Percentiles rank a stretch among this genome's conserved stretches.
These are phyloP conservation scores for Phytophthora boehmeriae DNA, from an alignment of 352 stramenopile genomes.

Conservation along the genomic window DNA sequence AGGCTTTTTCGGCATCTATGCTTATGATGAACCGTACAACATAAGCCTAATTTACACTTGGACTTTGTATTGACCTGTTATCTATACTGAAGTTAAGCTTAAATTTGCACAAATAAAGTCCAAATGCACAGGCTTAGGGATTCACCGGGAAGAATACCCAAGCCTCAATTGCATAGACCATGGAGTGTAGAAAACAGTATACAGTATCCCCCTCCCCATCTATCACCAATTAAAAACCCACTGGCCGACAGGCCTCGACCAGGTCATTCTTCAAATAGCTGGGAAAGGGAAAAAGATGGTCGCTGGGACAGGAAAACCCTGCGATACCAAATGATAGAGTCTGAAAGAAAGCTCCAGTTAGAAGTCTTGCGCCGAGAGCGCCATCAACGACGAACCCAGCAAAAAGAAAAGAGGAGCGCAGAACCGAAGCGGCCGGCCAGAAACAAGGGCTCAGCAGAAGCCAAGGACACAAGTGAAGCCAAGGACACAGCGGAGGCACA, in stretches of 20 bases:
- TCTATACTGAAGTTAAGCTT: not conserved
- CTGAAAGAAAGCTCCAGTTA: not conserved
- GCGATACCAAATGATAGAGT: not conserved
- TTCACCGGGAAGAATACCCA: not conserved
- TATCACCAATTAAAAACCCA: not conserved
- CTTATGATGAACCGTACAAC: not conserved
- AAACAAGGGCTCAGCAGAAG: not conserved
- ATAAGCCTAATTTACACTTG: not conserved
- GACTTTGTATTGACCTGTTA: not conserved
- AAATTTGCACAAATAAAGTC: not conserved
- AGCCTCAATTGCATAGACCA: not conserved
- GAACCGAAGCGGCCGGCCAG: too few relatives aligned
- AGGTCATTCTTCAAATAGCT: not conserved
- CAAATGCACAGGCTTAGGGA: not conserved
- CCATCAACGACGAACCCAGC: not conserved
- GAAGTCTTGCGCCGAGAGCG: not conserved
- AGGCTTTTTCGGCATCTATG: not conserved
- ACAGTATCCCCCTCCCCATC: slow-evolving; percentile 1
- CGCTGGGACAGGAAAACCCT: not conserved
- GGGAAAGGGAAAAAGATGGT: not conserved
- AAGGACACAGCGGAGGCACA: not conserved
- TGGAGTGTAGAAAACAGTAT: not conserved
- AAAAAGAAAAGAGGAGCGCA: too few relatives aligned
- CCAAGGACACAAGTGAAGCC: not conserved
- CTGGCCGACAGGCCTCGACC: not conserved